Base-by-base conservation (phyloP, 805 yeast species). In the Candida endomychidarum region DNA sequence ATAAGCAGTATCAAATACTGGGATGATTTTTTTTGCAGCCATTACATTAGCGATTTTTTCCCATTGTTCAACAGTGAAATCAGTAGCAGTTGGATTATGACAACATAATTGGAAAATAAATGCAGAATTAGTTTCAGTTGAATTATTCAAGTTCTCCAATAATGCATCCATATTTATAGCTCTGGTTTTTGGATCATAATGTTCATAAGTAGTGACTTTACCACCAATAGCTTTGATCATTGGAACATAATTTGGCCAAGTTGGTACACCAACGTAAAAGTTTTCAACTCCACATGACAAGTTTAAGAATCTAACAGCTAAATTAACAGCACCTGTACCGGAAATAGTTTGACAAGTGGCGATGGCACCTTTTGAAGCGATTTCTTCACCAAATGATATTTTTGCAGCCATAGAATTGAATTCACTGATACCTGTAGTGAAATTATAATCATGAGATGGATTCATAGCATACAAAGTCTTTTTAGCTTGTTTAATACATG, bases 1-100 rank as follows among this genome's bases (percentile, higher is more conserved):
- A 56, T 67, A 67, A 3, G 73, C 72, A 36, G 56, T 61, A 53
- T 67, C 73, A 37, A 67, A 58, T 24, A 67, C 43, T 3, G 63
- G 56, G 35, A 60, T 53, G 36, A 64, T 45, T 18, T 57, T 47
- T 22, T 53, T 53, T 20, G 40, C 34, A 39, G 58, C 52, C 27
- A 63, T 31, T 23, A 60, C 36, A 18, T 45, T 48, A 12, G 56
- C 55, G 18, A 67, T 57, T 38, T 51, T 39, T 30, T 40, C 43
- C 73, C 73, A 67, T 45, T 67, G 70, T 7, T 59, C 63, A 28
- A 50, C 33, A 17, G 61, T 40, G 43, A 52, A 61, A 47, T 67
- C 73, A 11, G 66, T 60, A 3, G 72, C 73, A 12, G 73, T 67
- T 3, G 73, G 73, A 50, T 67, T 67, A 52, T 67, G 73, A 48